These are phyloP conservation scores for Camellia granthamiana DNA, from an alignment of 148 eudicot genomes.

Conservation along the genomic window DNA sequence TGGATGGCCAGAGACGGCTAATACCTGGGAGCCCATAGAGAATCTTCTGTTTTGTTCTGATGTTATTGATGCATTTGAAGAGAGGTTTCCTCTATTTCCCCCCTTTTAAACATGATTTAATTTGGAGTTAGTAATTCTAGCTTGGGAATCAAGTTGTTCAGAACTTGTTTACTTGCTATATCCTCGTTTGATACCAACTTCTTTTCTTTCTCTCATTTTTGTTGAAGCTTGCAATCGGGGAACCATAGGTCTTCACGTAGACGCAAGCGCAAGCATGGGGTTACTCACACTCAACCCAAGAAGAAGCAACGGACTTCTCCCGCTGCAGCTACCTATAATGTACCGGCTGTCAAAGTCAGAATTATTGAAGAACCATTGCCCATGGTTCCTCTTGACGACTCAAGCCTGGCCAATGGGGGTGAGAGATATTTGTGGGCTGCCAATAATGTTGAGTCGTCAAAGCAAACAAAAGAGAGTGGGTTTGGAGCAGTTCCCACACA, in stretches of 20 bases:
- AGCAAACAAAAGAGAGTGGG: slow-evolving; percentile 37
- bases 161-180: not conserved
- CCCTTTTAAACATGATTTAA: slow-evolving; percentile 8
- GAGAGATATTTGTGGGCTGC: slow-evolving; percentile 16
- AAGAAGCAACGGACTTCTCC: slow-evolving; percentile 72
- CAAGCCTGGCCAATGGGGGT: slow-evolving; percentile 22
- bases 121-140: slow-evolving; percentile 5
- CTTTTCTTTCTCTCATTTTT: slow-evolving; percentile 16
- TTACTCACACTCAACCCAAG: slow-evolving; percentile 51
- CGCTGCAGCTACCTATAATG: slow-evolving; percentile 53
- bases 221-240: slow-evolving; percentile 52
- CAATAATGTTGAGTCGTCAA: slow-evolving; percentile 24
- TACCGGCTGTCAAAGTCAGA: slow-evolving; percentile 35
- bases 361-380: slow-evolving; percentile 30
- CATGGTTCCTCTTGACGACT: slow-evolving; percentile 26
- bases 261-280: slow-evolving; percentile 60
- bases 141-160: not conserved
- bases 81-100: slow-evolving; percentile 51
- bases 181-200: not conserved
- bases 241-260: slow-evolving; percentile 46
- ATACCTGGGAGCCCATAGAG: slow-evolving; percentile 96
- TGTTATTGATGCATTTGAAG: slow-evolving; percentile 84
- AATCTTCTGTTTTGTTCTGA: slow-evolving; percentile 76
- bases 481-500: slow-evolving; percentile 24
- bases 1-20: slow-evolving; percentile 93